Evolutionary conservation across 2,329 filamentous ascomycete genomes (phyloP).

Genomic region (Cadophora malorum): DNA sequence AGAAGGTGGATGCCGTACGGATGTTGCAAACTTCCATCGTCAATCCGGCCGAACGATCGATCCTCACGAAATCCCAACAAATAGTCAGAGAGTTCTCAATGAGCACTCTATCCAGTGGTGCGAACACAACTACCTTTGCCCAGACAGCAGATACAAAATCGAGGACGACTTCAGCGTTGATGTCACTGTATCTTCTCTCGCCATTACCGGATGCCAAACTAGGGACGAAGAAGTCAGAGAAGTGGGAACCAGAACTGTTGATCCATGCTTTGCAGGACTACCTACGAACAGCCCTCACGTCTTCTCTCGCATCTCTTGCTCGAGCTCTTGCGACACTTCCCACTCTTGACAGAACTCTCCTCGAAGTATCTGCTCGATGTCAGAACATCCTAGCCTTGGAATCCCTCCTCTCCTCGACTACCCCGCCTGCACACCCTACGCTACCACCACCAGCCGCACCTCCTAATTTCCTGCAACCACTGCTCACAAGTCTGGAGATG

Average conservation of each 20-base stretch:
- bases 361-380: constrained; percentile 82
- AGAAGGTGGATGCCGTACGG: constrained; percentile 73
- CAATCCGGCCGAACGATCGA: constrained; percentile 72
- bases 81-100: constrained; percentile 85
- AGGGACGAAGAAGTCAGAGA: constrained; percentile 54
- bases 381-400: constrained; percentile 93
- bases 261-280: constrained; percentile 81
- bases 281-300: constrained; percentile 79
- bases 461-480: constrained; percentile 68
- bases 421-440: constrained; percentile 72
- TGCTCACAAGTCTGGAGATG: constrained; percentile 83
- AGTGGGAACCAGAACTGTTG: constrained; percentile 68
- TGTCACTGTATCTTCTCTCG: constrained; percentile 82
- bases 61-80: constrained; percentile 78
- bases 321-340: constrained; percentile 81
- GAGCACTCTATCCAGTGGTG: constrained; percentile 57
- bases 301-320: constrained; percentile 75
- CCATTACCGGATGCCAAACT: constrained; percentile 59
- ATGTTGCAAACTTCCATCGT: constrained; percentile 74
- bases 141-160: constrained; percentile 77
- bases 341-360: constrained; percentile 78
- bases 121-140: constrained; percentile 61
- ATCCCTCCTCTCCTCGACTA: constrained; percentile 72
- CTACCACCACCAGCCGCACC: constrained; percentile 49
- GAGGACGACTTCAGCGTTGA: constrained; percentile 74